Conservation (phyloP, 2,329 filamentous ascomycete species). For the Clonostachys rosea region DNA sequence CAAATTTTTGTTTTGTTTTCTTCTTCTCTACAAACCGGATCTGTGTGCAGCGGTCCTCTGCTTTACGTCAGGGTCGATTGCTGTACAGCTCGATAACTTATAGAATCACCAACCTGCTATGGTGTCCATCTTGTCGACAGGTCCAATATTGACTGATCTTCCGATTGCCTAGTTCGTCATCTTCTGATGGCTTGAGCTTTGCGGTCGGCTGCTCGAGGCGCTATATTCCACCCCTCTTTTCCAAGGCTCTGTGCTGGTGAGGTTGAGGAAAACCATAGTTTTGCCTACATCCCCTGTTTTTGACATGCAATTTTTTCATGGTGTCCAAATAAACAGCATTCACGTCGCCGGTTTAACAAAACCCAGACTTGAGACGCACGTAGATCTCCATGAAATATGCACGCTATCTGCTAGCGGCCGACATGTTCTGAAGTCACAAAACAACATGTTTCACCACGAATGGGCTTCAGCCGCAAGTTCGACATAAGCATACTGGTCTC, state of each 20-base stretch:
- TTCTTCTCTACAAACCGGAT: slow-evolving; percentile 53
- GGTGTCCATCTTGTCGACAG: slow-evolving; percentile 95
- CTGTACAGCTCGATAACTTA: slow-evolving; percentile 80
- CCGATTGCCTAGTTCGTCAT: slow-evolving; percentile 57
- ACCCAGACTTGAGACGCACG: no score
- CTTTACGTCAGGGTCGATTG: slow-evolving; percentile 64
- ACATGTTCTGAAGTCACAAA: no score
- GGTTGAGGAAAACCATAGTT: slow-evolving; percentile 86
- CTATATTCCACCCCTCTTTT: slow-evolving; percentile 89
- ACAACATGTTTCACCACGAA: no score
- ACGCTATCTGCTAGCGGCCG: no score
- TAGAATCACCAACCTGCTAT: slow-evolving; percentile 72
- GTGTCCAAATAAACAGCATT: no score
- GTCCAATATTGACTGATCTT: slow-evolving; percentile 74
- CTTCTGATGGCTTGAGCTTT: slow-evolving; percentile 58
- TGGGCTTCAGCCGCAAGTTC: no score
- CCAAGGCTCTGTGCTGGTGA: slow-evolving; percentile 88
- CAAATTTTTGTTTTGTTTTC: slow-evolving; percentile 18
- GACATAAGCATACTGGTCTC: no score
- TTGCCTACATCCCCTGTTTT: slow-evolving; percentile 51
- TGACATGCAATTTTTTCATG: no score
- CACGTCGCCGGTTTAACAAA: no score
- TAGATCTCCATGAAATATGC: no score
- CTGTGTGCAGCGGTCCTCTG: slow-evolving; percentile 82
- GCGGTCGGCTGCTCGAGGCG: slow-evolving; percentile 53